Conservation (phyloP, 139 green algal species). For the Pseudopediastrum boryanum region DNA sequence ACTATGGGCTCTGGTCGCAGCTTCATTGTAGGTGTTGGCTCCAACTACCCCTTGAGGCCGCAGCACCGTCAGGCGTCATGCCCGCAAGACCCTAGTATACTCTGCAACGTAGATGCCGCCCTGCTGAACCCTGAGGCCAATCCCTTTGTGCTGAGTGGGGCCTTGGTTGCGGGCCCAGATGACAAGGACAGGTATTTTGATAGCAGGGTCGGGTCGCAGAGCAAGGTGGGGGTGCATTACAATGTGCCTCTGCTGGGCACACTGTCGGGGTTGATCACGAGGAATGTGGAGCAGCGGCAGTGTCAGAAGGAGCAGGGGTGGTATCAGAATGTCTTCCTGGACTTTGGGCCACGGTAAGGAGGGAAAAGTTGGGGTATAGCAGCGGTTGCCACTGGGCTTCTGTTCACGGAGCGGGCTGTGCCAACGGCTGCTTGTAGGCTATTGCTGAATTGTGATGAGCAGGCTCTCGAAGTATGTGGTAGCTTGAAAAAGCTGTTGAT, state of each 20-base stretch:
- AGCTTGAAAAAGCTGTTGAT: too few species aligned
- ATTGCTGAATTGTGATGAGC: too few species aligned
- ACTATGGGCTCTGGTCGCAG: conserved; percentile 12
- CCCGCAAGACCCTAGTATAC: background rate
- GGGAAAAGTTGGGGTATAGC: too few species aligned
- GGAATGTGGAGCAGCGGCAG: conserved; percentile 1
- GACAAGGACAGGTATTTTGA: conserved; percentile 34
- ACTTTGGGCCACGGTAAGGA: background rate
- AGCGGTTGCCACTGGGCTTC: too few species aligned
- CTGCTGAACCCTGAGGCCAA: conserved; percentile 33
- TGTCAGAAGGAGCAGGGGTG: conserved; percentile 24
- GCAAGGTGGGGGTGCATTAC: conserved; percentile 38
- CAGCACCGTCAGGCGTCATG: conserved; percentile 63
- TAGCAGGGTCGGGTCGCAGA: conserved; percentile 9
- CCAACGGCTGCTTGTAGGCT: too few species aligned
- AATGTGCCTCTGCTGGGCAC: conserved; percentile 47
- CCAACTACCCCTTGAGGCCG: conserved; percentile 40
- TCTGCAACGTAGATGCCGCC: background rate
- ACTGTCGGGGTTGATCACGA: conserved; percentile 34
- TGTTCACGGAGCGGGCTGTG: too few species aligned
- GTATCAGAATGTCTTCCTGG: conserved; percentile 19
- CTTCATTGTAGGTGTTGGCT: conserved; percentile 51
- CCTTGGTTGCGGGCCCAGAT: conserved; percentile 64
- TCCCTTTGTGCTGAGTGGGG: conserved; percentile 58
- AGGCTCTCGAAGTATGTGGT: too few species aligned